Evolutionary conservation across 2,329 filamentous ascomycete genomes (phyloP).

Genomic region (Trichoderma pleuroti): DNA sequence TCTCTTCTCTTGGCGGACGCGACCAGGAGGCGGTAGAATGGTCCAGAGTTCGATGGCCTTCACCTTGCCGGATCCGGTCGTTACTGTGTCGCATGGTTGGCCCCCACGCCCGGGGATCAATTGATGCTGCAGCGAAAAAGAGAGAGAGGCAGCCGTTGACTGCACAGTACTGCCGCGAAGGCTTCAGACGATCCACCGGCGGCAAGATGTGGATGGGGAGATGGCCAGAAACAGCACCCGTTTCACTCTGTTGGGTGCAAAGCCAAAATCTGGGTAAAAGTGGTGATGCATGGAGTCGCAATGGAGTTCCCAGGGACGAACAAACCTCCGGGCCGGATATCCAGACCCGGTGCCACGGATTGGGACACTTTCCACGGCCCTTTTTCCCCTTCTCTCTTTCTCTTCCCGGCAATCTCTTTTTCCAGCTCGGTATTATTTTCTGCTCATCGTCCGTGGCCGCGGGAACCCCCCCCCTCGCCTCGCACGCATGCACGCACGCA

Average conservation of each 20-base stretch:
- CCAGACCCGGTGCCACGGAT: background rate
- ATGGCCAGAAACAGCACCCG: background rate
- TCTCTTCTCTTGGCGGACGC: background rate
- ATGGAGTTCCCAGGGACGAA: background rate
- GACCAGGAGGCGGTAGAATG: constrained; percentile 1
- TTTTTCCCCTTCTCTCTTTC: background rate
- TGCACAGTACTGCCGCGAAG: background rate
- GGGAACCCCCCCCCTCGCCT: background rate
- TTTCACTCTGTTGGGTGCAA: background rate
- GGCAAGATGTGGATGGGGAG: constrained; percentile 9
- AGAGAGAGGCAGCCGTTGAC: background rate
- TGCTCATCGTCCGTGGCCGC: background rate
- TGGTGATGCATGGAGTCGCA: background rate
- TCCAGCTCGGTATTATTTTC: background rate
- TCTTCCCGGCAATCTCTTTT: background rate
- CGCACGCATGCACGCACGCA: too few relatives aligned
- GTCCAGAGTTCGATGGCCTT: background rate
- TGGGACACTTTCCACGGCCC: background rate
- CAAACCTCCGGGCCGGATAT: background rate
- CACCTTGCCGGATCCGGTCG: constrained; percentile 9
- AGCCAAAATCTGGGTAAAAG: background rate
- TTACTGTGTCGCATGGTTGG: constrained; percentile 14
- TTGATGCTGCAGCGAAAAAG: background rate
- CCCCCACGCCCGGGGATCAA: constrained; percentile 15
- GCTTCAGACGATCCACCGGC: constrained; percentile 1